phyloP scores from a whole-genome alignment of 2,329 filamentous ascomycete genomes.

The Drechslerella coelobrocha region DNA sequence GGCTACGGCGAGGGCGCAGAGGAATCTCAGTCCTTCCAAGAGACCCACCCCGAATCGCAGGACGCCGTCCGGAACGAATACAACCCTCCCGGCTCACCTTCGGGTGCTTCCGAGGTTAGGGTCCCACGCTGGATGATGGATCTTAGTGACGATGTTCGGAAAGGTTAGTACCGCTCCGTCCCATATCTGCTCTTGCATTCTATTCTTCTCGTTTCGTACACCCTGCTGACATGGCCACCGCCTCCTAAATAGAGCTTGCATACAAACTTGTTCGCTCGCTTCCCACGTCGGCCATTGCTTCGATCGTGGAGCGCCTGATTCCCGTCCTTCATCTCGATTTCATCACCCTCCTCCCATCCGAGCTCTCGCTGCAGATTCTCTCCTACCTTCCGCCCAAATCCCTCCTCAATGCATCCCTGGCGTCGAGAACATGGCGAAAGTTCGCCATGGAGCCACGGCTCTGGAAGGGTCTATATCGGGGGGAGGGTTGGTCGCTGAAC shows the following conservation, averaged over 20 bases:
- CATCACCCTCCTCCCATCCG: constrained; percentile 80
- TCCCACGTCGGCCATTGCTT: constrained; percentile 78
- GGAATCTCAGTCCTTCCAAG: constrained; percentile 40
- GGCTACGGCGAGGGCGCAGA: constrained; percentile 48
- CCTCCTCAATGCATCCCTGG: constrained; percentile 76
- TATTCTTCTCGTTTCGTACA: constrained; percentile 16
- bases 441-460: constrained; percentile 81
- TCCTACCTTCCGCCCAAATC: constrained; percentile 82
- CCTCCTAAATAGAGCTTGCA: constrained; percentile 71
- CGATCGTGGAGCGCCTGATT: constrained; percentile 79
- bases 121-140: constrained; percentile 66
- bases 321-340: constrained; percentile 93
- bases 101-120: constrained; percentile 56
- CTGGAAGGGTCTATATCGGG: constrained; percentile 82
- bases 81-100: constrained; percentile 55
- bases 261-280: constrained; percentile 79
- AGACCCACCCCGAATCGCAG: constrained; percentile 57
- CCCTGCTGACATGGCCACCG: background rate
- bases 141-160: constrained; percentile 65
- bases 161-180: constrained; percentile 60
- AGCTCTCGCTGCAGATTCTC: constrained; percentile 89
- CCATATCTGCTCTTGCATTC: constrained; percentile 17
- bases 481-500: constrained; percentile 85
- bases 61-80: constrained; percentile 55
- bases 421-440: constrained; percentile 81